These are phyloP conservation scores for Gliomastix tumulicola DNA, from an alignment of 2,329 filamentous ascomycete genomes.

Conservation along the genomic window DNA sequence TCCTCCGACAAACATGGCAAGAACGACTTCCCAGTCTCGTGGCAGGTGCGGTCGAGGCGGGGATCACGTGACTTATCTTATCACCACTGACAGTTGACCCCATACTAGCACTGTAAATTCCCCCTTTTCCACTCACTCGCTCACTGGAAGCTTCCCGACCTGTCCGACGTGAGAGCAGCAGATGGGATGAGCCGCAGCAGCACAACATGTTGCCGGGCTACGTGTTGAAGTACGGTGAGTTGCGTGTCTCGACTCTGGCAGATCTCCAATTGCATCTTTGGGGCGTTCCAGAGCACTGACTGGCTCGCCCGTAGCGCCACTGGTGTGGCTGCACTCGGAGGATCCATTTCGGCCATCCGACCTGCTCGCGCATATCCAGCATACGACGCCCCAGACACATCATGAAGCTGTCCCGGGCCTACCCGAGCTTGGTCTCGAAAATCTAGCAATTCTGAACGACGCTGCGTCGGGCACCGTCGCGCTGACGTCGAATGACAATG, in stretches of 20 bases:
- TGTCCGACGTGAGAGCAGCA: no score
- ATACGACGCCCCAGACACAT: slow-evolving; percentile 14
- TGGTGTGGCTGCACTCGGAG: slow-evolving; percentile 22
- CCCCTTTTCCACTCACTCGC: no score
- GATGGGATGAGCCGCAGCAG: no score
- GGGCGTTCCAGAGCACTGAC: neutral
- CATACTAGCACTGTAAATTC: no score
- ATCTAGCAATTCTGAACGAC: slow-evolving; percentile 15
- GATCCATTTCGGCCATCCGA: slow-evolving; percentile 20
- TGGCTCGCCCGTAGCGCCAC: slow-evolving; percentile 12
- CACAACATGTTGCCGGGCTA: neutral
- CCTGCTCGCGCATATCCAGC: slow-evolving; percentile 17
- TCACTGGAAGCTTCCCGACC: no score
- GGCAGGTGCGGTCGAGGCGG: no score
- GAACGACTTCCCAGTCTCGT: no score
- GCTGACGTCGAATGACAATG: slow-evolving; percentile 16
- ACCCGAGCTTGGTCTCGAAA: slow-evolving; percentile 15
- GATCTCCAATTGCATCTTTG: neutral
- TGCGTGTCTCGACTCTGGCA: neutral
- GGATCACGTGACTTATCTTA: no score
- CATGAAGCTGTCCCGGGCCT: slow-evolving; percentile 9
- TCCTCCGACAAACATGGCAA: no score
- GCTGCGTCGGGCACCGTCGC: slow-evolving; percentile 9
- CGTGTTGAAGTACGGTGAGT: neutral
- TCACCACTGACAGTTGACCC: no score